Base-by-base conservation (phyloP, 2,329 filamentous ascomycete species). In the Talaromyces albobiverticillius region DNA sequence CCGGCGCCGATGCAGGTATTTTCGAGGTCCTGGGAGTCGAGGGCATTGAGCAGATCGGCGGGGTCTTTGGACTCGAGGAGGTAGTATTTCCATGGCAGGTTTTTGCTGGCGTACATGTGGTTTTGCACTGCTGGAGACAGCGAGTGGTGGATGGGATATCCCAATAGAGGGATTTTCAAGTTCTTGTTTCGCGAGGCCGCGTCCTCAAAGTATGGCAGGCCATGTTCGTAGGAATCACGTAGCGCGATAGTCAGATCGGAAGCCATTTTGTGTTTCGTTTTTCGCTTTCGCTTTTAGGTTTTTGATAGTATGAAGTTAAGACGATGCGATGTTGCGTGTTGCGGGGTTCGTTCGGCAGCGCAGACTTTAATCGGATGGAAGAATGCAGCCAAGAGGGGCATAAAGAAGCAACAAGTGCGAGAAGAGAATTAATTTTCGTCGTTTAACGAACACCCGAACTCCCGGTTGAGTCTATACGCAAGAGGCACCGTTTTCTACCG, bases 1-100 rank as follows among this genome's bases (percentile, higher is more conserved):
- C 85, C 82, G 22, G 84, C 80, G 42, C 85, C 85, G 82, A 68
- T 62, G 25, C 49, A 55, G 8, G 41, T 34, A 3, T 46, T 29
- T 25, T 9, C 14, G 9, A 26, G 11, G 11, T 47, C 26, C 3
- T 46, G 31, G 5, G 38, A 22, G 16, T 51, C 31, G 9, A 59
- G 34, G 10, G 43, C 41, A 11, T 38, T 18, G 3, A 57, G 26
- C 7, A 58, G 46, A 31, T 55, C 51, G 20, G 47, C 31, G 4
- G 34, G 48, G 7, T 49, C 36, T 36, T 34, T 51, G 14, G 57
- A 59, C 34, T 59, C 57, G n/a, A 58, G 49, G 11, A 53, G 29
- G 7, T 53, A 40, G 41, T 59, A 57, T 49, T 45, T 20, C 57
- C 57, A 59, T 38, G 46, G 57, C 20, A 59, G 18, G 16, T 31